phyloP scores from a whole-genome alignment of 2,329 filamentous ascomycete genomes.

The Fusarium veterinarium region DNA sequence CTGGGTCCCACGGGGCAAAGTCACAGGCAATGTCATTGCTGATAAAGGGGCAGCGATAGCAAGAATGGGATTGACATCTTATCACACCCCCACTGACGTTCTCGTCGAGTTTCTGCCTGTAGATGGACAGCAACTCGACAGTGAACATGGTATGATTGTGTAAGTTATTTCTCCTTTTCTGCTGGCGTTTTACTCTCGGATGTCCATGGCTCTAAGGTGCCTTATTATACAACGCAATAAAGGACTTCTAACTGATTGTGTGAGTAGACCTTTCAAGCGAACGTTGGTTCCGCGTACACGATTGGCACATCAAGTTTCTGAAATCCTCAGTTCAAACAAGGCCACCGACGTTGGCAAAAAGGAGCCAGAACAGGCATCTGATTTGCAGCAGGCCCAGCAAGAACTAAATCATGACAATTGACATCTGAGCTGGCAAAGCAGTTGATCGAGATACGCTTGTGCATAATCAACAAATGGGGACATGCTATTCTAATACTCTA shows the following conservation, averaged over 20 bases:
- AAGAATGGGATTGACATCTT: background rate
- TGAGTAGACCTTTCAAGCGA: background rate
- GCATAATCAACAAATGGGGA: background rate
- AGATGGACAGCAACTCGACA: background rate
- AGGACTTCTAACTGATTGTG: background rate
- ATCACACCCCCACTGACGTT: background rate
- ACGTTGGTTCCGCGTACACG: background rate
- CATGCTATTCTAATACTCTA: background rate
- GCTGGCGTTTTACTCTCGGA: background rate
- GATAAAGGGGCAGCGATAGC: background rate
- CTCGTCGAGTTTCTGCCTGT: background rate
- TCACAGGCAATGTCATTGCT: background rate
- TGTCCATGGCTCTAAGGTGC: background rate
- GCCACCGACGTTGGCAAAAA: background rate
- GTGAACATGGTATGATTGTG: background rate
- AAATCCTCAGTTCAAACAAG: background rate
- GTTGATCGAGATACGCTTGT: background rate
- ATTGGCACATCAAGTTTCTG: background rate
- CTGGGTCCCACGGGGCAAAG: background rate
- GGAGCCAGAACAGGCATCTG: background rate
- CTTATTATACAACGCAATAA: background rate
- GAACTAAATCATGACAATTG: background rate
- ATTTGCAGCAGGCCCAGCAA: background rate
- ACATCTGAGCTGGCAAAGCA: background rate
- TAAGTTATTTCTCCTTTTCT: background rate